Conservation (phyloP, 495 filamentous ascomycete species). For the Penicillium roqueforti region DNA sequence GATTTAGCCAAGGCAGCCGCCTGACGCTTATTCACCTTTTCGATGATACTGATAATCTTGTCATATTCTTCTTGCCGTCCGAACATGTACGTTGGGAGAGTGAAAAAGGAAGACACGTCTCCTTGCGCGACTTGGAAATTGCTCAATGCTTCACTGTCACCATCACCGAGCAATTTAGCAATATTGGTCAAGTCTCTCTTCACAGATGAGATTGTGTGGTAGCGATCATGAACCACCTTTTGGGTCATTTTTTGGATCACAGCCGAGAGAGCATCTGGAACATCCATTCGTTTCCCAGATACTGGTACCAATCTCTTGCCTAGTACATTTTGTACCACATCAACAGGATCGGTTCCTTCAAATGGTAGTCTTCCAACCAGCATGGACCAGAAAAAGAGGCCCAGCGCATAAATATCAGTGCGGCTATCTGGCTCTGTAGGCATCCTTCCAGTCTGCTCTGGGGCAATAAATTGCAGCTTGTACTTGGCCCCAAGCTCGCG, state of each 20-base stretch:
- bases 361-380: slow-evolving; percentile 74
- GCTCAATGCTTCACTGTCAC: slow-evolving; percentile 63
- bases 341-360: slow-evolving; percentile 70
- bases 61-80: slow-evolving; percentile 69
- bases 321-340: slow-evolving; percentile 83
- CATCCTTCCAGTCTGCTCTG: slow-evolving; percentile 88
- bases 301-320: slow-evolving; percentile 69
- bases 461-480: slow-evolving; percentile 82
- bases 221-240: slow-evolving; percentile 77
- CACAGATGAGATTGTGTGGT: slow-evolving; percentile 77
- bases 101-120: slow-evolving; percentile 84
- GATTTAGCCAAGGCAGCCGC: slow-evolving; percentile 45
- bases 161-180: slow-evolving; percentile 65
- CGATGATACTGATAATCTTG: slow-evolving; percentile 65
- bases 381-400: slow-evolving; percentile 81
- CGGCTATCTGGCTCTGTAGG: slow-evolving; percentile 83
- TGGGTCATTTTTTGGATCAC: slow-evolving; percentile 89
- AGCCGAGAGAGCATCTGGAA: slow-evolving; percentile 72
- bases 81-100: slow-evolving; percentile 72
- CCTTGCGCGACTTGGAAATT: slow-evolving; percentile 68
- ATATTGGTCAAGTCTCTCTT: slow-evolving; percentile 70
- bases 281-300: slow-evolving; percentile 67
- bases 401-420: slow-evolving; percentile 86
- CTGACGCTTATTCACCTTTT: slow-evolving; percentile 63
- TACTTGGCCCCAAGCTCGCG: slow-evolving; percentile 75